phyloP scores from a whole-genome alignment of 176 grass and related monocot genomes.

The Raddia guianensis region DNA sequence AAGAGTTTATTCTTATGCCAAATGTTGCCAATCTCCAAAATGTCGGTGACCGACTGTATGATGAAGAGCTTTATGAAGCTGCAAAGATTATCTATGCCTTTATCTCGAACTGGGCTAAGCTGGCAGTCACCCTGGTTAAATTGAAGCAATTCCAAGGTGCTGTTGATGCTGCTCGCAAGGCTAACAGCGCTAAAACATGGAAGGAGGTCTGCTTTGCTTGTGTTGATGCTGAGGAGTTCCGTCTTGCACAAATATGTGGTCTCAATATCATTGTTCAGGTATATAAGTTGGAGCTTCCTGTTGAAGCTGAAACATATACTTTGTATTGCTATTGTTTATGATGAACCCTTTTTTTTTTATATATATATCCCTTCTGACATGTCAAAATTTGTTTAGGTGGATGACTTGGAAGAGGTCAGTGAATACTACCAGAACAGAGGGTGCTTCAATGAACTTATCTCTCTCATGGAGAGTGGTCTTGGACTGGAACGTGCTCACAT shows the following conservation, averaged over 20 bases:
- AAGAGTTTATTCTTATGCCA: conserved; percentile 98
- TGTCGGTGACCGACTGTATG: conserved; percentile 87
- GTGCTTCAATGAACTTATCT: conserved; percentile 94
- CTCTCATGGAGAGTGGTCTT: conserved; percentile 98
- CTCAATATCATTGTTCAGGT: conserved; percentile 98
- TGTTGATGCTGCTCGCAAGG: conserved; percentile 97
- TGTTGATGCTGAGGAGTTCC: conserved; percentile 98
- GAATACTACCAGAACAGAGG: conserved; percentile 99
- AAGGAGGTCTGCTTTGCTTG: conserved; percentile 98
- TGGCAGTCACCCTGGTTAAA: conserved; percentile 87
- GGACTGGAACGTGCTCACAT: conserved; percentile 91
- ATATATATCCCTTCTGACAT: conserved; percentile 34
- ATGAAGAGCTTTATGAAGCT: conserved; percentile 95
- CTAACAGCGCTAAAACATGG: conserved; percentile 95
- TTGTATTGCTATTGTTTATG: neutral
- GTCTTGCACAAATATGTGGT: conserved; percentile 91
- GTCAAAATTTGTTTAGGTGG: conserved; percentile 62
- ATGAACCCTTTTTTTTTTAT: neutral
- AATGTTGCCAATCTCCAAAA: conserved; percentile 99
- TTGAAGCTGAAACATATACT: neutral
- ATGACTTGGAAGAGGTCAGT: conserved; percentile 98
- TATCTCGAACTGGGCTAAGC: conserved; percentile 98
- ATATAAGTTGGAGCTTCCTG: conserved; percentile 20
- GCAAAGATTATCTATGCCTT: conserved; percentile 99
- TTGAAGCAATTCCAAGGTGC: conserved; percentile 96